Conservation (phyloP, 495 filamentous ascomycete genomes). For the Aspergillus sparsus region DNA sequence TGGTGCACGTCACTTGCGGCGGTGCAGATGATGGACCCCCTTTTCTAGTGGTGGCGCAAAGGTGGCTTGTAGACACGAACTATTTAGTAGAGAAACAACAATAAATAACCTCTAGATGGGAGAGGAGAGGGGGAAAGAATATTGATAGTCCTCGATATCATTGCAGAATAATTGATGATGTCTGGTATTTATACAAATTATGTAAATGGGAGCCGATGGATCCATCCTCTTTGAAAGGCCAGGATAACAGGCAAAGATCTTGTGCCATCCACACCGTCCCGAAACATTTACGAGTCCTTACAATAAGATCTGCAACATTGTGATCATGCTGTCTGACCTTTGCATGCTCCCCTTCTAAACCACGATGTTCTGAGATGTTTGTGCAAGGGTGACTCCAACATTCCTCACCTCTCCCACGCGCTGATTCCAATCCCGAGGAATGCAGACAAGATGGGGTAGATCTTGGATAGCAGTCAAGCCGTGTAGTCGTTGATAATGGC, state of each 20-base stretch:
- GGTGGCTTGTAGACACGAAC: not conserved
- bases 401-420: conserved; percentile 5
- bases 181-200: too few species aligned
- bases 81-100: too few species aligned
- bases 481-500: conserved; percentile 2
- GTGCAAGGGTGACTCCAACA: conserved; percentile 20
- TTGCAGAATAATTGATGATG: too few species aligned
- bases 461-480: not conserved
- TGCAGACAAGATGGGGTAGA: conserved; percentile 4
- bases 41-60: conserved; percentile 4
- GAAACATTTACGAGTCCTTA: conserved; percentile 2
- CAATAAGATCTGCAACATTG: conserved; percentile 10
- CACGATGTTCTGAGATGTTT: conserved; percentile 7
- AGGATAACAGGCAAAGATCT: not conserved
- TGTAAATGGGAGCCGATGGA: too few species aligned
- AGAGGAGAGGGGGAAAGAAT: too few species aligned
- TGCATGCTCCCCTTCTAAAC: conserved; percentile 8
- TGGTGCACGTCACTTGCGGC: conserved; percentile 10
- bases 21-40: conserved; percentile 17
- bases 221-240: too few species aligned
- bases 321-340: conserved; percentile 26
- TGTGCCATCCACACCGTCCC: not conserved
- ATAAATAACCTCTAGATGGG: too few species aligned
- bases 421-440: not conserved
- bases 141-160: too few species aligned